These are phyloP conservation scores for Pyrus bretschneideri DNA, from an alignment of 306 rosid species.

Conservation along the genomic window DNA sequence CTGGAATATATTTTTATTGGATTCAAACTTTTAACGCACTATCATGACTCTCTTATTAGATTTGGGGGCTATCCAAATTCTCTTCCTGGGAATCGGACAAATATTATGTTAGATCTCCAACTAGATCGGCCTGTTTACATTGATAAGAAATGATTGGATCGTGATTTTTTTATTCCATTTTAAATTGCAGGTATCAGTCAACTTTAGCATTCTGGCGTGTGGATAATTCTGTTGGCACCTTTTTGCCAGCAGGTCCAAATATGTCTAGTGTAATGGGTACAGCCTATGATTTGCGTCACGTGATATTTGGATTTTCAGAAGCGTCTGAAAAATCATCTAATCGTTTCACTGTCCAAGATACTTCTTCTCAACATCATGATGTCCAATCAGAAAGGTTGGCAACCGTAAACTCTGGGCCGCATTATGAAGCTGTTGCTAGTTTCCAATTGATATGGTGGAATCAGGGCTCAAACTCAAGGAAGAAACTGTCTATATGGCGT, in stretches of 20 bases:
- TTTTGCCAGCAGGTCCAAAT: conserved; percentile 73
- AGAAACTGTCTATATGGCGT: conserved; percentile 84
- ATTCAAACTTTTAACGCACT: not conserved
- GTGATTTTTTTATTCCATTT: not conserved
- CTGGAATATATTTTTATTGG: not conserved
- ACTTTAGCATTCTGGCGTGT: conserved; percentile 80
- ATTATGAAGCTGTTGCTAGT: conserved; percentile 71
- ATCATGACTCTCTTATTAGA: not conserved
- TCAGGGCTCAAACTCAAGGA: conserved; percentile 65
- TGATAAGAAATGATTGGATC: not conserved
- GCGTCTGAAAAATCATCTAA: conserved; percentile 27
- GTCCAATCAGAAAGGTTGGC: conserved; percentile 36
- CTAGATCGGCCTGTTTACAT: not conserved
- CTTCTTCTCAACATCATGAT: conserved; percentile 29
- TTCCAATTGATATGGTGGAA: conserved; percentile 92
- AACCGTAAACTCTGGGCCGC: conserved; percentile 48
- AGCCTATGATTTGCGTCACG: conserved; percentile 70
- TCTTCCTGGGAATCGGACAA: not conserved
- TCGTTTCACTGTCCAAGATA: conserved; percentile 31
- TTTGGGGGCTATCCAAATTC: not conserved
- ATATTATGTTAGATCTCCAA: not conserved
- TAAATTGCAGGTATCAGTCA: conserved; percentile 46
- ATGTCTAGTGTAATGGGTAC: conserved; percentile 40
- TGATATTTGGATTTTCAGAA: conserved; percentile 62
- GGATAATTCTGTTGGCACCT: conserved; percentile 84